Evolutionary conservation across 2,329 filamentous ascomycete species (phyloP), one percentile per base, ranked within the genome.

Genomic region (Eutypa lata): DNA sequence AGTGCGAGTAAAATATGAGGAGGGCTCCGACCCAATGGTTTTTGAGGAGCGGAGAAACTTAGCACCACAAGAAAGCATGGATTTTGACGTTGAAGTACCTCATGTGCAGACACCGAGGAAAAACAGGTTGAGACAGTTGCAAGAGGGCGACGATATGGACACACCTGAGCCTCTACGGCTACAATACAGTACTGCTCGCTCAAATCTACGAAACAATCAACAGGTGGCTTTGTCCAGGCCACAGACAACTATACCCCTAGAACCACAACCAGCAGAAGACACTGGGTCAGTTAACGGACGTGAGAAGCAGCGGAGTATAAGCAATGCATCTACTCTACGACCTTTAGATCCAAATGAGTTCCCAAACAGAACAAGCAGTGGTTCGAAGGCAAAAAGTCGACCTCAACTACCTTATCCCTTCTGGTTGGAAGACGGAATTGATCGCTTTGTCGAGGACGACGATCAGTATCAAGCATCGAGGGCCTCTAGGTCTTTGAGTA

Each of bases 21-120:
- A 64, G 33, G 56, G 61, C 42, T 69, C 70, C n/a, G 67, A 68
- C 19, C 64, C 63, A 0, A 55, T 66, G 2, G 50, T 65, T 42
- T 63, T 53, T 14, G 58, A 59, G 42, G 68, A 66, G 42, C 56
- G 55, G 16, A 56, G 55, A 46, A 54, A 57, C 10, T 71, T 76
- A 53, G 60, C 69, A 19, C 71, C 75, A 1, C 73, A 80, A 40
- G 83, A 84, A 49, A 87, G 82, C 50, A 74, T 87, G 48, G 84
- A 88, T 61, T 72, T 88, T 11, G 80, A 84, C 61, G 73, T 77
- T 42, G 68, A 75, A 49, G 77, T 74, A 7, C 67, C 66, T 42
- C 68, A 46, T 70, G 77, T 60, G 65, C 73, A 49, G 7, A 82
- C 75, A 13, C 74, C 73, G 48, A 70, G 69, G 57, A 74, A 77